phyloP scores from a whole-genome alignment of 441 rosid species.

The Omphalea diandra region DNA sequence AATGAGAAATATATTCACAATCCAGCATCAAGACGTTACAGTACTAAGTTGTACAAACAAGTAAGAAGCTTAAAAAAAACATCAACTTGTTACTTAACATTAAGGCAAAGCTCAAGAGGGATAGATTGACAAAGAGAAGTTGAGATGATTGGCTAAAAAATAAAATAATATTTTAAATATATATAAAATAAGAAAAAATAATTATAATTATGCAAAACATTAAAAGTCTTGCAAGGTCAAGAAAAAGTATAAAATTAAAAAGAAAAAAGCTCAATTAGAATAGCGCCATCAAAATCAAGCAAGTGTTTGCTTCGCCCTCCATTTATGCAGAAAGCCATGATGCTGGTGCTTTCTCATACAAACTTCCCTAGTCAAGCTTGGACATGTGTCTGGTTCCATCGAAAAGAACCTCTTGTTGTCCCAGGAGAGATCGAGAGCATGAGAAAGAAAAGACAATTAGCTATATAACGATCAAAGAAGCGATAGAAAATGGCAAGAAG shows the following conservation, averaged over 20 bases:
- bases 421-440: neutral
- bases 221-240: conserved; percentile 83
- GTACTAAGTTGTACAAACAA: no score
- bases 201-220: neutral
- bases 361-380: no score
- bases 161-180: no score
- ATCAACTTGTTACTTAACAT: no score
- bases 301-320: conserved; percentile 9
- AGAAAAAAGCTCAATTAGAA: conserved; percentile 73
- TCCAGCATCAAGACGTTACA: no score
- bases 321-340: no score
- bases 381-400: no score
- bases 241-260: conserved; percentile 36
- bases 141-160: neutral
- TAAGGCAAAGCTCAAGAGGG: conserved; percentile 25
- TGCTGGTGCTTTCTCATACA: neutral
- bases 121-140: neutral
- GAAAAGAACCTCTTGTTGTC: neutral
- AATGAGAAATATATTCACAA: no score
- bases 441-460: conserved; percentile 11
- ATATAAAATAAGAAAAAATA: no score
- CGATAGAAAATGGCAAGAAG: conserved; percentile 19
- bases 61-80: no score
- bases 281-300: conserved; percentile 36
- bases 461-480: conserved; percentile 10